A percentile compares a stretch with the other conserved stretches of the same genome.
Evolutionary conservation across 441 rosid genomes (phyloP).

Genomic region (Adansonia madagascariensis): DNA sequence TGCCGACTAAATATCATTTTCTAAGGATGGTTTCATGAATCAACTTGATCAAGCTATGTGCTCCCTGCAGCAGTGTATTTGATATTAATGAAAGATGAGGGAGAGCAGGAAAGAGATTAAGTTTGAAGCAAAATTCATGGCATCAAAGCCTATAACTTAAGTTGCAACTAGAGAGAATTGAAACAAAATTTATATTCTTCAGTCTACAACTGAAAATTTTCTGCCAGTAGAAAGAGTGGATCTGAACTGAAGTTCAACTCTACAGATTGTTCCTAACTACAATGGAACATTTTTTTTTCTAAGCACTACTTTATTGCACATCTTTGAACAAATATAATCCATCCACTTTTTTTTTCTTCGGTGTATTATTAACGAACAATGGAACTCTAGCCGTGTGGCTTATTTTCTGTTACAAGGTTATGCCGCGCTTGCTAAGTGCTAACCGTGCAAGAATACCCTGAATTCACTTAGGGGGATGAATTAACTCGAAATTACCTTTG

Average conservation of each 20-base stretch:
- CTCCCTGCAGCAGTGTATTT: neutral
- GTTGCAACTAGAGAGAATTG: neutral
- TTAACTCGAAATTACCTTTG: constrained; percentile 22
- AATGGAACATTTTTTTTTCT: constrained; percentile 25
- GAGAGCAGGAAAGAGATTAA: neutral
- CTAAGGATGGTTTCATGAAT: neutral
- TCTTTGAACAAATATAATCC: constrained; percentile 31
- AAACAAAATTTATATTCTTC: constrained; percentile 19
- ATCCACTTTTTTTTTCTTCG: constrained; percentile 18
- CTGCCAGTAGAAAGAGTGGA: constrained; percentile 28
- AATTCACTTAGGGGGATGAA: constrained; percentile 24
- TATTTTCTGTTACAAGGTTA: constrained; percentile 33
- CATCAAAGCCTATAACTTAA: constrained; percentile 3
- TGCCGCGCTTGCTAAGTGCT: constrained; percentile 13
- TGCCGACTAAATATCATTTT: neutral
- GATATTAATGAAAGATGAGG: neutral
- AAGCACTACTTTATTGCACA: constrained; percentile 42
- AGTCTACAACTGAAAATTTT: constrained; percentile 26
- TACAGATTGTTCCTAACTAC: constrained; percentile 35
- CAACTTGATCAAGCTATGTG: neutral
- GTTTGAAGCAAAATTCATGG: constrained; percentile 13
- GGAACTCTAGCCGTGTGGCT: constrained; percentile 25
- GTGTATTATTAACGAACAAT: constrained; percentile 27
- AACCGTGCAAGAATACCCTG: constrained; percentile 24
- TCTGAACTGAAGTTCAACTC: constrained; percentile 34